These are phyloP conservation scores for Trametes cubensis DNA, from an alignment of 768 basidiomycete species.

Conservation along the genomic window DNA sequence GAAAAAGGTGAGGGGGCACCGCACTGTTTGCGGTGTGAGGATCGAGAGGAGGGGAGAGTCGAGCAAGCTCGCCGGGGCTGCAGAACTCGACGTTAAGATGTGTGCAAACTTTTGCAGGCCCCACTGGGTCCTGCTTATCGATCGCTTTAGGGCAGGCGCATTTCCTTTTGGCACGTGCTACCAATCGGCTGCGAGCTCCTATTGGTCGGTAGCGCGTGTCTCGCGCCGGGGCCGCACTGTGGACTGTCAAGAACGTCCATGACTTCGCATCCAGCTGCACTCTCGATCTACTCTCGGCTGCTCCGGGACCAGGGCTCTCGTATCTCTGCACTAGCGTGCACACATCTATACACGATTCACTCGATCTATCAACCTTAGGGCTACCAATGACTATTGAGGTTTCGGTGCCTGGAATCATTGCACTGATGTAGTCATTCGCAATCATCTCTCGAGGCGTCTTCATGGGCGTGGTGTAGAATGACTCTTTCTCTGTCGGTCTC, in stretches of 20 bases:
- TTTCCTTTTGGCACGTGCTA: conserved; percentile 17
- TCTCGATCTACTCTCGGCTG: conserved; percentile 9
- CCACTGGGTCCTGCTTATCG: conserved; percentile 41
- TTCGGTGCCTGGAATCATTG: too few relatives aligned
- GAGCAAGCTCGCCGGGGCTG: conserved; percentile 36
- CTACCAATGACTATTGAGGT: too few relatives aligned
- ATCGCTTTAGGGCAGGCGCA: conserved; percentile 50
- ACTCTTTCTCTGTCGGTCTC: too few relatives aligned
- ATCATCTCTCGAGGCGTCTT: too few relatives aligned
- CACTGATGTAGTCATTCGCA: too few relatives aligned
- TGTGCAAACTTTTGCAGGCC: conserved; percentile 31
- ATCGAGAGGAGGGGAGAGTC: conserved; percentile 26
- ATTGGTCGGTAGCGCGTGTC: conserved; percentile 5
- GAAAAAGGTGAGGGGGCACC: conserved; percentile 21
- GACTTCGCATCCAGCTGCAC: too few relatives aligned
- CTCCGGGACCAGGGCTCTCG: background rate
- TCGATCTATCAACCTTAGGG: too few relatives aligned
- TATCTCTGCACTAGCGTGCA: too few relatives aligned
- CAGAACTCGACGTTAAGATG: conserved; percentile 28
- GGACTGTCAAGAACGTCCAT: too few relatives aligned
- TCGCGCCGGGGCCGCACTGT: background rate
- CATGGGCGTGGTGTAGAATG: too few relatives aligned
- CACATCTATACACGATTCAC: too few relatives aligned
- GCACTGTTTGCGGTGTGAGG: conserved; percentile 12
- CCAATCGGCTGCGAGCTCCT: background rate